Conservation (phyloP, 305 asterid genomes). For the Euphrasia arctica region DNA sequence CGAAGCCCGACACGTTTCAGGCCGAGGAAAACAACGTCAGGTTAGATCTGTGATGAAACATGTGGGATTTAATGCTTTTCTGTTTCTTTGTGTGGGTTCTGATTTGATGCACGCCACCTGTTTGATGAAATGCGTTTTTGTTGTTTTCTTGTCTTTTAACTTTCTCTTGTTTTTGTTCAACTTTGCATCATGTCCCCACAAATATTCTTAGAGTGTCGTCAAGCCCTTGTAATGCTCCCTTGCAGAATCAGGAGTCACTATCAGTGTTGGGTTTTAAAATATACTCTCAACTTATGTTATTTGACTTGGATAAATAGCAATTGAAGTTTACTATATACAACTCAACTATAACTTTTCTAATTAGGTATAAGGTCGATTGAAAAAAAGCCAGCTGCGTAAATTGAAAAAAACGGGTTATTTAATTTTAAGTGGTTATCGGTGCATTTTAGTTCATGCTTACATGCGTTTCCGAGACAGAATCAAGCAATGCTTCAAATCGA, state of each 20-base stretch:
- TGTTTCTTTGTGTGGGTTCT: background rate
- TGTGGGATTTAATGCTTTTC: background rate
- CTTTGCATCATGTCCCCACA: conserved; percentile 21
- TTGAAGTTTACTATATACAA: too few relatives aligned
- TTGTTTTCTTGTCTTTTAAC: conserved; percentile 1
- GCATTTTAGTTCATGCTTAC: too few relatives aligned
- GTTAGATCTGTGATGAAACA: conserved; percentile 46
- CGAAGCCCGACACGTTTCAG: conserved; percentile 89
- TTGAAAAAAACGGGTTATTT: too few relatives aligned
- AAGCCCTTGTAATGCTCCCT: background rate
- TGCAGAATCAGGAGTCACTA: conserved; percentile 17
- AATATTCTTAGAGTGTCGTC: background rate
- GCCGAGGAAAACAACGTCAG: conserved; percentile 68
- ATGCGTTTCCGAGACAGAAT: too few relatives aligned
- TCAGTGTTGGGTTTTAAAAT: conserved; percentile 12
- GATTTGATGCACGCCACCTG: conserved; percentile 8
- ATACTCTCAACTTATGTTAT: background rate
- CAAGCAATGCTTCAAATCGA: too few relatives aligned
- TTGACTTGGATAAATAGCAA: background rate
- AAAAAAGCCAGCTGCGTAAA: too few relatives aligned
- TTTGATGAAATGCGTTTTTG: conserved; percentile 5
- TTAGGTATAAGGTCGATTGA: too few relatives aligned
- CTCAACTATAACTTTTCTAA: too few relatives aligned
- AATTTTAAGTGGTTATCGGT: too few relatives aligned
- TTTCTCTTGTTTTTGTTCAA: background rate